Evolutionary conservation across 805 yeast genomes (phyloP), one percentile per base, ranked within the genome.

Genomic region (Isabelozyma heimii): DNA sequence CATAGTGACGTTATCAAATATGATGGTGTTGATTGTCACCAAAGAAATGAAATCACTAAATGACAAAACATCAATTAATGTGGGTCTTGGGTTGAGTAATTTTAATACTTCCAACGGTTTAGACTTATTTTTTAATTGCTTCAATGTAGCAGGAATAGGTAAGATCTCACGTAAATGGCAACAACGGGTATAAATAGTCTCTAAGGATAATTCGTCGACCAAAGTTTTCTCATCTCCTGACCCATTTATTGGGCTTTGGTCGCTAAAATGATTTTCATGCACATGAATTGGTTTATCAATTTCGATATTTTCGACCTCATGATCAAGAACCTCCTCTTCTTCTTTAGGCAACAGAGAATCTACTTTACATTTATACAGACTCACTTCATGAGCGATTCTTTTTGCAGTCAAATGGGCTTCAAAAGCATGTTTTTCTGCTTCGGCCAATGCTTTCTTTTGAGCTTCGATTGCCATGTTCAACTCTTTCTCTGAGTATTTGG

Each of bases 111-210:
- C 81, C 43, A 81, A 65, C 1, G 84, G 85, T 50, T 71, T 68
- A 0, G 76, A 52, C 53, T 79, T 81, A 52, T 75, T 71, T 48
- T 77, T 80, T 51, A 81, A 66, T 58, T 81, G 85, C 59, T 87
- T 86, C 56, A 89, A 61, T 5, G 91, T 89, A 1, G 95, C 91
- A 2, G 96, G 91, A 45, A 91, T 90, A 1, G 97, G 97, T 52
- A 91, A 66, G 49, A 91, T 91, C 60, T 91, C 97, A 47, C 97
- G 75, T 50, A 91, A 72, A 65, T 91, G 97, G 63, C 97, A 91
- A 65, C 97, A 91, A 51, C 97, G 75, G 0, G 97, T 89, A 55
- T 81, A 81, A 13, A 81, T 62, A 12, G 73, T 63, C 48, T 81
- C 85, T 43, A 81, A 62, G 2, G 82, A 64, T 1, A 77, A 56